Percentiles rank a stretch among this genome's conserved stretches.
phyloP scores from a whole-genome alignment of 2,329 filamentous ascomycete genomes.

The Arthrinium phaeospermum region DNA sequence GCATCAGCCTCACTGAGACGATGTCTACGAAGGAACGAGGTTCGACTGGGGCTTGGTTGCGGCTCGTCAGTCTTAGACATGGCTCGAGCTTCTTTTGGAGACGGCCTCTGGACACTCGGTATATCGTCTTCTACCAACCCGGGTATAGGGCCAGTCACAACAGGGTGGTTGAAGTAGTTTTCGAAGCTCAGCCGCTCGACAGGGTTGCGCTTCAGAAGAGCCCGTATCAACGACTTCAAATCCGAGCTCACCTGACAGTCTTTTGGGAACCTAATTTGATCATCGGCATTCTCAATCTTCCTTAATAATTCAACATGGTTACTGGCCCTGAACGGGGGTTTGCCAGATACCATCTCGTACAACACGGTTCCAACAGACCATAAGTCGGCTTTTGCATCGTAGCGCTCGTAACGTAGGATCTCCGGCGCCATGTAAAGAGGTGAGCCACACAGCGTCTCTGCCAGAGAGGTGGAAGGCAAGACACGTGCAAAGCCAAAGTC shows the following conservation, averaged over 20 bases:
- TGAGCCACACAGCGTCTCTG: constrained; percentile 95
- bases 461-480: constrained; percentile 86
- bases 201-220: constrained; percentile 83
- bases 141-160: constrained; percentile 78
- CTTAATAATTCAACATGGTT: constrained; percentile 95
- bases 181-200: constrained; percentile 86
- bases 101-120: constrained; percentile 46
- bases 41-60: constrained; percentile 37
- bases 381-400: constrained; percentile 94
- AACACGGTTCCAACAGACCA: constrained; percentile 98
- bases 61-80: constrained; percentile 40
- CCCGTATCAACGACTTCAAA: constrained; percentile 81
- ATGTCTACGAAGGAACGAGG: constrained; percentile 46
- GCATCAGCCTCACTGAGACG: constrained; percentile 45
- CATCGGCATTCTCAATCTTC: constrained; percentile 88
- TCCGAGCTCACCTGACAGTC: constrained; percentile 74
- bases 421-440: constrained; percentile 99
- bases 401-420: constrained; percentile 95
- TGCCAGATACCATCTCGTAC: constrained; percentile 92
- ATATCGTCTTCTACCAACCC: constrained; percentile 80
- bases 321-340: constrained; percentile 86
- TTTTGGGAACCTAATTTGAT: constrained; percentile 81
- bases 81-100: constrained; percentile 42
- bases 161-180: constrained; percentile 78
- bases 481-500: constrained; percentile 99